Base-by-base conservation (phyloP, 2,329 filamentous ascomycete species). In the Aspergillus transmontanensis region DNA sequence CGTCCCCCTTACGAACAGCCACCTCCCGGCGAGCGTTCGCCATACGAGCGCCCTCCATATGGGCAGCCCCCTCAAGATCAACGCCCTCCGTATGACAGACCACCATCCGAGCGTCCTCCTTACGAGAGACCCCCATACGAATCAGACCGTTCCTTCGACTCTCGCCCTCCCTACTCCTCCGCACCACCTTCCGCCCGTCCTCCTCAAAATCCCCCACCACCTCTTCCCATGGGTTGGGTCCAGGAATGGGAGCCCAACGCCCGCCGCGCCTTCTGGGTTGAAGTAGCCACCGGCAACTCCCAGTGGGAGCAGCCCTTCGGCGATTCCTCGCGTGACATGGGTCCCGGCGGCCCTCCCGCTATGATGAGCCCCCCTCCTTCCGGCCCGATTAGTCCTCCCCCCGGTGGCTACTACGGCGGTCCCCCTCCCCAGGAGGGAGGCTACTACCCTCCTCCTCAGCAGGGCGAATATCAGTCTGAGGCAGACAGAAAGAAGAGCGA, bases 251-350 rank as follows among this genome's bases (percentile, higher is more conserved):
- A 91, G 67, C 83, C 86, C 62, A 81, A 80, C 62, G 79, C 82
- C 64, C 85, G 88, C 71, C 85, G 86, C 60, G 90, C 86, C 80
- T 90, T 86, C 78, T 91, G 89, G 71, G 81, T 87, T 61, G 87
- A 90, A 74, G 79, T 86, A 61, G 80, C 84, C 54, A 86, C 86
- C 14, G 86, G 87, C 23, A 84, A 83, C 62, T 84, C 86, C 0
- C 87, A 90, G 75, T 90, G 88, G 88, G 86, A 89, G 65, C 80
- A 83, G 19, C 87, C 88, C 57, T 68, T 66, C 19, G 71, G 68
- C 10, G 71, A 71, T 30, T 64, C 55, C 41, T 70, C 70, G 6
- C 72, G 75, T 23, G 68, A 72, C 5, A 41, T 60, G 58, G 34
- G 46, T 19, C 39, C 72, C 21, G 50, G 28, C 4, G 34, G 46